Evolutionary conservation across 192 early-diverging fungal genomes (phyloP), one percentile per base, ranked within the genome.

Genomic region (Rhizophagus sp.): DNA sequence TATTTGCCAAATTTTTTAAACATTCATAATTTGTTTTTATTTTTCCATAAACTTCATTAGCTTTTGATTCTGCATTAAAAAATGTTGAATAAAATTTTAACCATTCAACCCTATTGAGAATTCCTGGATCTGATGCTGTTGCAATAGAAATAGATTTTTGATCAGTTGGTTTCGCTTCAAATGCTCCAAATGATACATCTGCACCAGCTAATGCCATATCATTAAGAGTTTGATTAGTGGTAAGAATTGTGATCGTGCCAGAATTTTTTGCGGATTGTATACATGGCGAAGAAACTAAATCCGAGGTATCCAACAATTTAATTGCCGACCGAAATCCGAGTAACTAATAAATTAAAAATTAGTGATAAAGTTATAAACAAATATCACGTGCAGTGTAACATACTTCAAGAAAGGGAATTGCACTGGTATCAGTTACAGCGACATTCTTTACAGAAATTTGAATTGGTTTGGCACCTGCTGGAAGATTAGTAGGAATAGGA

Each of bases 11-110:
- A 24, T 68, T 44, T 73, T 85, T 87, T 71, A 90, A 82, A 78
- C 86, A 85, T 72, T 86, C 84, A 80, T 92, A 93, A 84, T 94
- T 94, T 67, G 83, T 66, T 69, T 80, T 85, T 64, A 94, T 88
- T 4, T 80, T 10, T 4, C 67, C 36, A 50, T 84, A 80, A 71
- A 92, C 67, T 30, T 74, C 79, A 73, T 88, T 91, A 33, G 91
- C 88, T 34, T 27, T 24, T 39, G 74, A 78, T 78, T 94, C 92
- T 11, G 82, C 65, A 82, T 94, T 92, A 87, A 88, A 94, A 83
- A 92, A 92, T n/a, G 88, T 83, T 11, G 85, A 78, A 80, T 90
- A 88, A 82, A 91, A 90, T 79, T 84, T 80, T 67, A 91, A 71
- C 89, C 90, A 93, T 68, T 87, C 86, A 52, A 87, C 81, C 44